phyloP scores from a whole-genome alignment of 495 filamentous ascomycete species.

The Saxophila tyrrhenica region DNA sequence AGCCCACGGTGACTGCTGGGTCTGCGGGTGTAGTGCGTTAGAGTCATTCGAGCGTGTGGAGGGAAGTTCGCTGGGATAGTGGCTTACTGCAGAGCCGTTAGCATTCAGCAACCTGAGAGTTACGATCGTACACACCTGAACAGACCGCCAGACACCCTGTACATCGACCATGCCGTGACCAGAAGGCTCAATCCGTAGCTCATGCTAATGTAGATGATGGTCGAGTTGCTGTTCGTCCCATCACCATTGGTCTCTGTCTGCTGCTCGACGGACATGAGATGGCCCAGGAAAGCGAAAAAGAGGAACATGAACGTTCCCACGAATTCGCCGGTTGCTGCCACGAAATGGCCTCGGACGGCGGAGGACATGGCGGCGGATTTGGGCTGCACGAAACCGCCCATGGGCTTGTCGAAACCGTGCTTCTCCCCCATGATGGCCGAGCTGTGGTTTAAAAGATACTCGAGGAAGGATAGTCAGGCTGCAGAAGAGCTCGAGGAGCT shows the following conservation, averaged over 20 bases:
- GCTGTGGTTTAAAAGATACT: neutral
- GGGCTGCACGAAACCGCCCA: neutral
- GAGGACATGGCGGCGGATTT: slow-evolving; percentile 13
- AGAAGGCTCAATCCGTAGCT: slow-evolving; percentile 23
- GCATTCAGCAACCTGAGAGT: slow-evolving; percentile 34
- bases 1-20: slow-evolving; percentile 37
- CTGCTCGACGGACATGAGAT: slow-evolving; percentile 23
- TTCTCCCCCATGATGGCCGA: neutral
- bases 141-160: slow-evolving; percentile 22
- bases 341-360: slow-evolving; percentile 19
- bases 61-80: neutral
- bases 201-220: slow-evolving; percentile 20
- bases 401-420: slow-evolving; percentile 3
- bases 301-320: slow-evolving; percentile 25
- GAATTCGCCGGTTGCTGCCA: slow-evolving; percentile 25
- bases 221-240: slow-evolving; percentile 14
- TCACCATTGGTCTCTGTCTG: slow-evolving; percentile 42
- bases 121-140: slow-evolving; percentile 10
- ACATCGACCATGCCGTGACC: slow-evolving; percentile 26
- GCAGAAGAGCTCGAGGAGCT: neutral
- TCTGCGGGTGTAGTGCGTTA: slow-evolving; percentile 1
- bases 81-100: neutral
- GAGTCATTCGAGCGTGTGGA: neutral
- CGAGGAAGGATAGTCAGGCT: neutral
- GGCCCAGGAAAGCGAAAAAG: slow-evolving; percentile 23